Conservation (phyloP, 257 asterid species). For the Solanum pinnatisectum region DNA sequence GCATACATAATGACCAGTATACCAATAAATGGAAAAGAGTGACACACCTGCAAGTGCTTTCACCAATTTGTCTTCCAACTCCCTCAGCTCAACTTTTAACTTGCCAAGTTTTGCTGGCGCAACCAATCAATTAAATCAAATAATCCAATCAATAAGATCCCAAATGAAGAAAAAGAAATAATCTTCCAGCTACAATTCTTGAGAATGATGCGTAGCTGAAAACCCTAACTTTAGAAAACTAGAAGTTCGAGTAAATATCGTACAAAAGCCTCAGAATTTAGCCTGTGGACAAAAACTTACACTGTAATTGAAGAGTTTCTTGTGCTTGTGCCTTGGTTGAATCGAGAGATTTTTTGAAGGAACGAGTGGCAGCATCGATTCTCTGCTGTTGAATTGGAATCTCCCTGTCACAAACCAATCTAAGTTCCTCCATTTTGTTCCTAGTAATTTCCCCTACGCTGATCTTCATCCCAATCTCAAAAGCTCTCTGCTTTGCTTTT, state of each 20-base stretch:
- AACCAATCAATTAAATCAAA: constrained; percentile 1
- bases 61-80: constrained; percentile 64
- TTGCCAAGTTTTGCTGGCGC: constrained; percentile 47
- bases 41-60: constrained; percentile 72
- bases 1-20: not conserved
- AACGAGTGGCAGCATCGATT: constrained; percentile 25
- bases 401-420: constrained; percentile 55
- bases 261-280: not conserved
- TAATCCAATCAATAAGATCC: not conserved
- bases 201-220: not conserved
- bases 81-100: constrained; percentile 55
- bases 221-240: constrained; percentile 9
- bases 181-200: not conserved
- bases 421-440: constrained; percentile 45
- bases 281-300: not conserved
- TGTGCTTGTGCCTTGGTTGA: constrained; percentile 38
- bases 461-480: constrained; percentile 30
- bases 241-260: not conserved
- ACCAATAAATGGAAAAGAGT: not conserved
- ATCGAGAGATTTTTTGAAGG: constrained; percentile 22
- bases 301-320: constrained; percentile 29
- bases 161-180: not conserved
- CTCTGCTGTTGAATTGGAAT: constrained; percentile 54
- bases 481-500: not conserved
- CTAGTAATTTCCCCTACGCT: constrained; percentile 18